Evolutionary conservation across 805 yeast species (phyloP), one percentile per base, ranked within the genome.

Genomic region (Kodamaea kakaduensis): DNA sequence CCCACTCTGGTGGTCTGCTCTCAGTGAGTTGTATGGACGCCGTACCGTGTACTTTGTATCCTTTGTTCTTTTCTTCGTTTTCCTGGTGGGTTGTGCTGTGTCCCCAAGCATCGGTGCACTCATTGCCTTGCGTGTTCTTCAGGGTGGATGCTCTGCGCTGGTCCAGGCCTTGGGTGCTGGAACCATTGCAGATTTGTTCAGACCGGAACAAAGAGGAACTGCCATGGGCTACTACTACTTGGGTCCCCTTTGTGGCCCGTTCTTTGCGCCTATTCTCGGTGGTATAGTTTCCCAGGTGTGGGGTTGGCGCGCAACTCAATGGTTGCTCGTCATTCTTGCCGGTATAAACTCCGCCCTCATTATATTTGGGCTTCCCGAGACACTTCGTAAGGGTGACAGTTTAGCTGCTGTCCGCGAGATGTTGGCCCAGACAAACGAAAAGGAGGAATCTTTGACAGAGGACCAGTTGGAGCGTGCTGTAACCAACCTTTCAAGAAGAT

Each of bases 151-250:
- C 41, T 81, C 89, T 1, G 93, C 93, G 1, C 76, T 87, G 26
- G 95, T 87, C 0, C 95, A 87, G 54, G 75, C 89, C 13, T 86
- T 86, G 18, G 95, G 95, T 3, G 95, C 95, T 0, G 96, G 95
- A 2, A 84, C 95, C 1, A 79, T 86, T 13, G 73, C 84, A 14
- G 96, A 87, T 51, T 52, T 87, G 22, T 87, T 65, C 52, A 61
- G 71, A 3, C 78, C 81, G 6, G 73, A 77, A 21, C 75, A 80
- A 46, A 69, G 95, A 50, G 95, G 95, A 2, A 56, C 70, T 5
- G 89, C 89, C 3, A 73, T 86, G 77, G 94, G 96, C 0, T 64
- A 77, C 31, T 86, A 75, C 48, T 87, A 86, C 52, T 58, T 87
- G 31, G 96, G 96, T 0, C 84, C 90, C 0, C 75, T 87, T 28